Conservation (phyloP, 257 asterid species). For the Marsdenia floribunda region DNA sequence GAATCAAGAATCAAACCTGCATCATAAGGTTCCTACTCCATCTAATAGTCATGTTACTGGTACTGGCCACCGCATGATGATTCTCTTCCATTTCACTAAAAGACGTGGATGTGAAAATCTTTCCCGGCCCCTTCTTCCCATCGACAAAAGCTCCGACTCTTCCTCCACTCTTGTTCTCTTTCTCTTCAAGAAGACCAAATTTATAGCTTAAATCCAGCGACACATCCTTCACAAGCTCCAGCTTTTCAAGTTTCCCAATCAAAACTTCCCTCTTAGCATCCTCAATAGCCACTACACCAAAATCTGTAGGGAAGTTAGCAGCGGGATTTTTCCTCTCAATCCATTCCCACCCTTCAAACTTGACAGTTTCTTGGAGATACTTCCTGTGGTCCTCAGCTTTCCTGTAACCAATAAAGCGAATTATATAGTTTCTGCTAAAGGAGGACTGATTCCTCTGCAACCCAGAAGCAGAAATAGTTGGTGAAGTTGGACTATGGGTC, state of each 20-base stretch:
- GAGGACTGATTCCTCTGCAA: conserved; percentile 4
- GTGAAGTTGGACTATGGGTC: conserved; percentile 7
- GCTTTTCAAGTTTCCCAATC: conserved; percentile 50
- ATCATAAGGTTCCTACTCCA: conserved; percentile 72
- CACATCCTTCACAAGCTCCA: conserved; percentile 88
- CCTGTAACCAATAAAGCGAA: conserved; percentile 59
- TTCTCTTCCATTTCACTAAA: conserved; percentile 40
- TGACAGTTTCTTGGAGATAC: conserved; percentile 59
- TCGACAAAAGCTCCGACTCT: conserved; percentile 52
- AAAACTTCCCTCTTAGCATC: conserved; percentile 41
- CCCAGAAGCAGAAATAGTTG: conserved; percentile 5
- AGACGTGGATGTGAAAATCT: conserved; percentile 89
- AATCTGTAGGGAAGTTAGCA: conserved; percentile 77
- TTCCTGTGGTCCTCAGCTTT: conserved; percentile 45
- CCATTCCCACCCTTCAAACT: conserved; percentile 84
- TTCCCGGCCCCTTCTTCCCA: conserved; percentile 84
- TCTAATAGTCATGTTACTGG: conserved; percentile 33
- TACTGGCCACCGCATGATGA: conserved; percentile 20
- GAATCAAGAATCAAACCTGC: conserved; percentile 49
- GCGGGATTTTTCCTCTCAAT: conserved; percentile 83
- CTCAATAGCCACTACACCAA: conserved; percentile 73
- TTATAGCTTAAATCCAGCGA: conserved; percentile 77
- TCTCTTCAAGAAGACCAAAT: conserved; percentile 53
- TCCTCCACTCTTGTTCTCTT: conserved; percentile 17
- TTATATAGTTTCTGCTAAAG: conserved; percentile 47